phyloP scores from a whole-genome alignment of 257 asterid species.

The Plantago major region DNA sequence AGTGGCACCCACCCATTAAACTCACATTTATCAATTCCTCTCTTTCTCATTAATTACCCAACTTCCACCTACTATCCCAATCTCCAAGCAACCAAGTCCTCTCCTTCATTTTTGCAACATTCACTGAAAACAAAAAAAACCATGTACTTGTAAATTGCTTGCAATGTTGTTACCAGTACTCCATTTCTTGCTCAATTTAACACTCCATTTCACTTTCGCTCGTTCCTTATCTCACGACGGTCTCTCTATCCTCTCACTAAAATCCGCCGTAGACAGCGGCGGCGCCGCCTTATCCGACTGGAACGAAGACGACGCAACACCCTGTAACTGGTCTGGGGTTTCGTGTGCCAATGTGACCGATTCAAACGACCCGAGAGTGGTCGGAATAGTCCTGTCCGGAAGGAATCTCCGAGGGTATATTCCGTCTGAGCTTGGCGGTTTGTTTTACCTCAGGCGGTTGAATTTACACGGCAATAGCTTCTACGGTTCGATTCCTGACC shows the following conservation, averaged over 20 bases:
- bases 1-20: constrained; percentile 37
- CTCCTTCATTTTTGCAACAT: too few species aligned
- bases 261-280: constrained; percentile 62
- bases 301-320: constrained; percentile 69
- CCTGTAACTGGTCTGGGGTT: constrained; percentile 85
- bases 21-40: constrained; percentile 31
- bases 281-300: constrained; percentile 57
- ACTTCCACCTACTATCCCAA: constrained; percentile 16
- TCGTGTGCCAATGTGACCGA: constrained; percentile 77
- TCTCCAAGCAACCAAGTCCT: too few species aligned
- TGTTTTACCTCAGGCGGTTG: constrained; percentile 76
- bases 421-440: constrained; percentile 85
- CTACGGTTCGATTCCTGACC: constrained; percentile 80
- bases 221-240: constrained; percentile 58
- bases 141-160: too few species aligned
- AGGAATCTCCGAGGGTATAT: constrained; percentile 74
- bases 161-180: neutral
- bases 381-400: constrained; percentile 60
- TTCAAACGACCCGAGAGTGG: constrained; percentile 62
- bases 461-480: constrained; percentile 75
- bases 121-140: too few species aligned
- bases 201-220: constrained; percentile 1
- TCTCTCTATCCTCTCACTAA: constrained; percentile 65
- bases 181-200: constrained; percentile 2
- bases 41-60: constrained; percentile 57